A percentile compares a stretch with the other conserved stretches of the same genome.
These are phyloP conservation scores for Fraxinus americana DNA, from an alignment of 257 asterid species.

Conservation along the genomic window DNA sequence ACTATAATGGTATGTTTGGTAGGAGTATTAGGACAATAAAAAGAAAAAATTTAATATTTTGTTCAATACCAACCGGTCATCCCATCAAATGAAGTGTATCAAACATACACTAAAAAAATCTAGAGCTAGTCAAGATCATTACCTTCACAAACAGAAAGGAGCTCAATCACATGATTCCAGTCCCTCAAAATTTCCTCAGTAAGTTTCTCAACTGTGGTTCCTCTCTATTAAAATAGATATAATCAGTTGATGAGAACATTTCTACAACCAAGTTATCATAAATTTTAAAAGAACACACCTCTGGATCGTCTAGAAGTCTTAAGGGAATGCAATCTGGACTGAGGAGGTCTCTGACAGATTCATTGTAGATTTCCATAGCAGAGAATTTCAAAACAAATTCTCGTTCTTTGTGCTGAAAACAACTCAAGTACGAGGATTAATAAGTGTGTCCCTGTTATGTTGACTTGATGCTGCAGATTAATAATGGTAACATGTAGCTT, in stretches of 20 bases:
- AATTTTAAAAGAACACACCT: conserved; percentile 47
- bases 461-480: conserved; percentile 12
- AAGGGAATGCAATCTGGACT: conserved; percentile 67
- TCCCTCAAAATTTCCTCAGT: conserved; percentile 80
- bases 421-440: conserved; percentile 9
- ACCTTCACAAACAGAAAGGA: conserved; percentile 88
- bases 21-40: background rate
- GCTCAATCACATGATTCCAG: conserved; percentile 76
- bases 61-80: background rate
- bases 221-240: conserved; percentile 53
- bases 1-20: background rate
- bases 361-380: conserved; percentile 95
- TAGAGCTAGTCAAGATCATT: conserved; percentile 6
- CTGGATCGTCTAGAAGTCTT: conserved; percentile 92
- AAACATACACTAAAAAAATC: background rate
- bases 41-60: too few species aligned
- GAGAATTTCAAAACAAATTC: conserved; percentile 76
- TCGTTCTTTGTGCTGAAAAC: conserved; percentile 74
- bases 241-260: conserved; percentile 16
- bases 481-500: background rate
- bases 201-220: conserved; percentile 88
- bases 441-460: conserved; percentile 5
- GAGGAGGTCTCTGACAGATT: conserved; percentile 92
- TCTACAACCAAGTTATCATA: conserved; percentile 1
- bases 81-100: background rate